Evolutionary conservation across 1,284 basidiomycete genomes (phyloP).

Genomic region (Leccinum fuscescens): DNA sequence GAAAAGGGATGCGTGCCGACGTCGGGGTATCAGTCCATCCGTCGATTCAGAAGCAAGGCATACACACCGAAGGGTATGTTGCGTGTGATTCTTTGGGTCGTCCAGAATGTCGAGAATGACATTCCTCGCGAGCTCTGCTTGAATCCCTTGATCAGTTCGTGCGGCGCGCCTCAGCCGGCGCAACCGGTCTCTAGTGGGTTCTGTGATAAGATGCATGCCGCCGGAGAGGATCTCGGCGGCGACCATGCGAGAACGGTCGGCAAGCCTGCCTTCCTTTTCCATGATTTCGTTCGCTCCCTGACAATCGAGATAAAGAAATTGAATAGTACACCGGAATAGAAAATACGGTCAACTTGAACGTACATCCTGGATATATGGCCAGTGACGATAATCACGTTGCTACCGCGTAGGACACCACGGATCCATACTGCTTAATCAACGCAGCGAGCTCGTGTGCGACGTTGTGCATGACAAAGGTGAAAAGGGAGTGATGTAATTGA

Average conservation of each 20-base stretch:
- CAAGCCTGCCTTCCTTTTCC: slow-evolving; percentile 33
- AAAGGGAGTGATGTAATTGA: neutral
- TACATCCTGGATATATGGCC: slow-evolving; percentile 29
- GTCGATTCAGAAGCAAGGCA: neutral
- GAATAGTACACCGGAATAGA: no score
- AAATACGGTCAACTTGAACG: neutral
- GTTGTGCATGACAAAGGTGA: neutral
- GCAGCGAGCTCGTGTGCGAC: slow-evolving; percentile 8
- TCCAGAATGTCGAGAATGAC: slow-evolving; percentile 39
- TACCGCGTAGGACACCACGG: slow-evolving; percentile 28
- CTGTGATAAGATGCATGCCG: slow-evolving; percentile 24
- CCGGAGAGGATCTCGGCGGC: slow-evolving; percentile 28
- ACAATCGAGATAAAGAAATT: neutral
- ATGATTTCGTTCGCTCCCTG: slow-evolving; percentile 30
- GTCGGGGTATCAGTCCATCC: neutral
- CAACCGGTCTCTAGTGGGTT: slow-evolving; percentile 21
- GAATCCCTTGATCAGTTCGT: slow-evolving; percentile 38
- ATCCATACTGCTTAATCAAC: slow-evolving; percentile 32
- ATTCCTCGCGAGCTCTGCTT: slow-evolving; percentile 33
- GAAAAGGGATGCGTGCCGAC: neutral
- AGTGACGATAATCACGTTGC: slow-evolving; percentile 26
- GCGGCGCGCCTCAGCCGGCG: slow-evolving; percentile 30
- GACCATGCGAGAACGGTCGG: slow-evolving; percentile 31
- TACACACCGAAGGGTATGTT: slow-evolving; percentile 31
- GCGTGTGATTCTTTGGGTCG: slow-evolving; percentile 34